Percentiles rank a stretch among this genome's conserved stretches.
Evolutionary conservation across 2,329 filamentous ascomycete genomes (phyloP).

Genomic region (Fusarium piperis): DNA sequence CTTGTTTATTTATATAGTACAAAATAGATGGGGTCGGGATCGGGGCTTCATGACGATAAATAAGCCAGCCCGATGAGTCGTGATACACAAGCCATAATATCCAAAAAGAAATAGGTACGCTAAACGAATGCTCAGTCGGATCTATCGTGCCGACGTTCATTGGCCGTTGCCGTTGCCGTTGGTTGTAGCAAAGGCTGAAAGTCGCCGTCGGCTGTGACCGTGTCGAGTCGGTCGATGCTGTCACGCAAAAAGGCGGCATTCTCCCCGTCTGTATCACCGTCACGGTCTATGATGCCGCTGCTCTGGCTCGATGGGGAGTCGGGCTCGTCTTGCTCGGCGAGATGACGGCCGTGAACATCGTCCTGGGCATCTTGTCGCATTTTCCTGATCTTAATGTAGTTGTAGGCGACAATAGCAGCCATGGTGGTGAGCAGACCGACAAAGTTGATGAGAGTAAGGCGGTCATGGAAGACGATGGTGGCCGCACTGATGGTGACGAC

Average conservation of each 20-base stretch:
- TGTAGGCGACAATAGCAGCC: constrained; percentile 86
- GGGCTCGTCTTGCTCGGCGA: constrained; percentile 43
- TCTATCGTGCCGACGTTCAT: constrained; percentile 25
- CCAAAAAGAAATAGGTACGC: constrained; percentile 22
- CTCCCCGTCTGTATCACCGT: constrained; percentile 57
- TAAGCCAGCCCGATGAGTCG: constrained; percentile 16
- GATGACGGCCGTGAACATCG: constrained; percentile 57
- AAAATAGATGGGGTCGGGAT: constrained; percentile 20
- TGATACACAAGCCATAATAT: constrained; percentile 25
- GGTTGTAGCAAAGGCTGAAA: constrained; percentile 30
- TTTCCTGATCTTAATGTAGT: constrained; percentile 90
- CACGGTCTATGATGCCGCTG: constrained; percentile 54
- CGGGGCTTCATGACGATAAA: constrained; percentile 13
- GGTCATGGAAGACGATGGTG: constrained; percentile 87
- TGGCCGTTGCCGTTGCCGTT: constrained; percentile 13
- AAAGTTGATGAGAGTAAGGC: constrained; percentile 86
- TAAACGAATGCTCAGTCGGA: constrained; percentile 18
- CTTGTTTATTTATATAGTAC: constrained; percentile 32
- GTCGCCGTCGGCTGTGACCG: constrained; percentile 51
- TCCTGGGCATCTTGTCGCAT: constrained; percentile 82
- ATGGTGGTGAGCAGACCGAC: constrained; percentile 90
- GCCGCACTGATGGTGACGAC: constrained; percentile 94
- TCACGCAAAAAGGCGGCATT: constrained; percentile 56
- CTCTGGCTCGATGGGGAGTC: constrained; percentile 50
- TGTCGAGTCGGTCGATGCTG: constrained; percentile 49